phyloP scores from a whole-genome alignment of 1,284 basidiomycete species.

The Amylostereum areolatum region DNA sequence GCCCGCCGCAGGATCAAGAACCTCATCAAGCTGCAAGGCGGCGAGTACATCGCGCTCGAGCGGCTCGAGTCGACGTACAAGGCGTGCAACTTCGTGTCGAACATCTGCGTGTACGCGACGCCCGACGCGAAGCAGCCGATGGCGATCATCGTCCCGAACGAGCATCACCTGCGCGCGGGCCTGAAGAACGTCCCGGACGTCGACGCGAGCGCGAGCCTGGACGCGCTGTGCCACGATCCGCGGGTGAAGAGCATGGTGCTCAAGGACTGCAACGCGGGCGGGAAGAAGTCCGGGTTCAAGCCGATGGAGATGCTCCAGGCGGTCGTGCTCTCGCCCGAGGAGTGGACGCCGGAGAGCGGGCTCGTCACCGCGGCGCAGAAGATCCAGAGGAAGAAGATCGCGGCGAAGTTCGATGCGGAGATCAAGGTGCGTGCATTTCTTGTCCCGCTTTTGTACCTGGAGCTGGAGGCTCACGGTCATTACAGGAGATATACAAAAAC shows the following conservation, averaged over 20 bases:
- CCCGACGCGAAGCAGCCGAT: constrained; percentile 84
- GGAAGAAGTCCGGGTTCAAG: constrained; percentile 87
- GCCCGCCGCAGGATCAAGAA: constrained; percentile 65
- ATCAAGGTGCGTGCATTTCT: no score
- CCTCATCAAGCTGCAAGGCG: constrained; percentile 81
- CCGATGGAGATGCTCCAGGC: constrained; percentile 75
- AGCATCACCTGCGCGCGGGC: constrained; percentile 61
- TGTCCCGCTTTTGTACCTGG: no score
- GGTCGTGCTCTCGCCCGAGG: constrained; percentile 76
- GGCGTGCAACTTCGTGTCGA: constrained; percentile 74
- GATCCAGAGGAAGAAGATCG: constrained; percentile 1
- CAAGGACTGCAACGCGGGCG: constrained; percentile 75
- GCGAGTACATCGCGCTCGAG: constrained; percentile 94
- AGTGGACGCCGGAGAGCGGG: constrained; percentile 90
- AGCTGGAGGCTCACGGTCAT: no score
- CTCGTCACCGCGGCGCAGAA: constrained; percentile 62
- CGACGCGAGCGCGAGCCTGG: constrained; percentile 39
- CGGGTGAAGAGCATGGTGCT: constrained; percentile 63
- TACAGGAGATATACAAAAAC: no score
- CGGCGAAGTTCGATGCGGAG: neutral
- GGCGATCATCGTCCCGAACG: constrained; percentile 81
- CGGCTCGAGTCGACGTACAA: constrained; percentile 89
- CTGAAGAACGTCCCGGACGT: constrained; percentile 33
- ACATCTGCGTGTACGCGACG: constrained; percentile 85
- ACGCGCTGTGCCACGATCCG: constrained; percentile 57